Evolutionary conservation across 208 protist species (phyloP).

Genomic region (Trypanosoma mega): DNA sequence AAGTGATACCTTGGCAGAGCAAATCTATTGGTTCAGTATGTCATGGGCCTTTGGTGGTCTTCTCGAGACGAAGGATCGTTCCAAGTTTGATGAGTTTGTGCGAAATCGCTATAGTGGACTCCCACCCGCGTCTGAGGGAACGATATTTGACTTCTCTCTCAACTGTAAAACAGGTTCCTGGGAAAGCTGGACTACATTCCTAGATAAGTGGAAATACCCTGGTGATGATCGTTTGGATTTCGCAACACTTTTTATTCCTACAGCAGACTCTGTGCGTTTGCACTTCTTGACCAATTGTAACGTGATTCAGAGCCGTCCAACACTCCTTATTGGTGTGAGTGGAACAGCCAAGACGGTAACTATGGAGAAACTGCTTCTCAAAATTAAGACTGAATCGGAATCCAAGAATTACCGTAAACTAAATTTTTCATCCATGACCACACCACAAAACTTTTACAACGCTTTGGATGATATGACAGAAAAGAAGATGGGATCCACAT

Average conservation of each 20-base stretch:
- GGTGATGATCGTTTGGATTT: constrained; percentile 93
- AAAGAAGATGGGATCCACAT: constrained; percentile 94
- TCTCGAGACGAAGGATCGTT: constrained; percentile 92
- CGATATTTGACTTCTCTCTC: constrained; percentile 95
- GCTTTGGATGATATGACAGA: constrained; percentile 94
- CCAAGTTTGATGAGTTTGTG: constrained; percentile 92
- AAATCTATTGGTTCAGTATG: constrained; percentile 94
- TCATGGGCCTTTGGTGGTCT: constrained; percentile 95
- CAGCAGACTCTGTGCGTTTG: constrained; percentile 94
- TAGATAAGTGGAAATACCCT: constrained; percentile 93
- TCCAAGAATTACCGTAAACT: constrained; percentile 92
- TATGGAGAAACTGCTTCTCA: constrained; percentile 89
- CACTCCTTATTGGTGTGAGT: constrained; percentile 92
- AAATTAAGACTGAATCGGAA: constrained; percentile 72
- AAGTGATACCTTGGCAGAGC: constrained; percentile 80
- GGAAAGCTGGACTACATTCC: constrained; percentile 81
- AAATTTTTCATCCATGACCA: constrained; percentile 94
- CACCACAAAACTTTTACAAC: constrained; percentile 92
- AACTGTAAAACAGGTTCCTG: constrained; percentile 90
- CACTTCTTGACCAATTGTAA: constrained; percentile 93
- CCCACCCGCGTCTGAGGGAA: constrained; percentile 70
- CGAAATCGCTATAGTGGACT: constrained; percentile 54
- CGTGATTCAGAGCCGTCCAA: constrained; percentile 79
- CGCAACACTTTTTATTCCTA: constrained; percentile 95
- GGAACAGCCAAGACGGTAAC: constrained; percentile 96